These are phyloP conservation scores for Ceraceosorus bombacis DNA, from an alignment of 1,284 basidiomycete species.

Conservation along the genomic window DNA sequence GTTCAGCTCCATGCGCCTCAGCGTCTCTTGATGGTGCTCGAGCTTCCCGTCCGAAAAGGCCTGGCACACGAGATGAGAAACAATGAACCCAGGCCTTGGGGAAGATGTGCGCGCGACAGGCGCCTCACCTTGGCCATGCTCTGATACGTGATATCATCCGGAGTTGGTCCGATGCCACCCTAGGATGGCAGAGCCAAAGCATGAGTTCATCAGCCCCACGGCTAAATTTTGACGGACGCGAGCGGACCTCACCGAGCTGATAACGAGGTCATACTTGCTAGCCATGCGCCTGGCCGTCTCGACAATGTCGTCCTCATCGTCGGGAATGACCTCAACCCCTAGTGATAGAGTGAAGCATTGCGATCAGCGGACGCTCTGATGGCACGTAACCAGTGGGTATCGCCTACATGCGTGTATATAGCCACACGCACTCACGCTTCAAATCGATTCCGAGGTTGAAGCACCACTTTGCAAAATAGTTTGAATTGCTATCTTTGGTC, in stretches of 20 bases:
- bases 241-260: conserved; percentile 7
- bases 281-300: conserved; percentile 78
- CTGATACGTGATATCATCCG: conserved; percentile 66
- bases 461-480: conserved; percentile 50
- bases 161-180: conserved; percentile 37
- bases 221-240: conserved; percentile 14
- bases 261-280: conserved; percentile 49
- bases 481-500: conserved; percentile 74
- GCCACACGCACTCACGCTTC: conserved; percentile 31
- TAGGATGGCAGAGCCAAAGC: neutral
- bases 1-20: conserved; percentile 66
- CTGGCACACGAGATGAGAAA: conserved; percentile 2
- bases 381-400: neutral
- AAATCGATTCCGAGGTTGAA: conserved; percentile 43
- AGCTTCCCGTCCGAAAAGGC: conserved; percentile 64
- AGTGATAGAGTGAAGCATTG: neutral
- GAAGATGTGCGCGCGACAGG: neutral
- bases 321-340: conserved; percentile 78
- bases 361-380: neutral
- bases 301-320: conserved; percentile 78
- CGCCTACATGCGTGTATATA: too few species aligned
- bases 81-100: neutral
- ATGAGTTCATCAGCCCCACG: neutral
- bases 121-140: conserved; percentile 57
- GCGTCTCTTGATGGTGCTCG: conserved; percentile 69